Base-by-base conservation (phyloP, 1,284 basidiomycete species). In the Thecaphora thlaspeos region DNA sequence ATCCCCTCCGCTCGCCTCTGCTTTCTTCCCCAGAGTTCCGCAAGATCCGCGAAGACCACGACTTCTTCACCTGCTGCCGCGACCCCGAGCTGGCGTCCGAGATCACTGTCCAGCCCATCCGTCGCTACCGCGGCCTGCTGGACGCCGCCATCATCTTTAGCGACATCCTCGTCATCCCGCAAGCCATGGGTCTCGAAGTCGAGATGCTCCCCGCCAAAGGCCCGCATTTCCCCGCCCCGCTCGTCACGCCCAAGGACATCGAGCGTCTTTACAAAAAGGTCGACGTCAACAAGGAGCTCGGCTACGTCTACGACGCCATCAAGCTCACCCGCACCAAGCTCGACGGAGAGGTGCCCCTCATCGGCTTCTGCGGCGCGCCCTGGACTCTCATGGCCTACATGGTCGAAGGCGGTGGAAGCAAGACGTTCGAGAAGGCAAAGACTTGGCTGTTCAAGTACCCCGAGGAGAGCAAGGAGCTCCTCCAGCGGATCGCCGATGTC, bases 381-480 rank as follows among this genome's bases (percentile, higher is more conserved):
- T 77, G 75, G 75, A 77, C 75, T 19, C 55, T 77, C 38, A 77
- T 77, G 75, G 74, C 75, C 17, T 77, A 77, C 55, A 77, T 77
- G 75, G 70, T 77, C 22, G 75, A 77, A 37, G 75, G 75, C 18
- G 75, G 75, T 34, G 75, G 75, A 22, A 68, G 62, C 47, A 74
- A 73, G 55, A 64, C 55, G 19, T 77, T 76, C 48, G 74, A 75
- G 44, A 76, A 75, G 57, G 75, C 75, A 41, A 77, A 77, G 55
- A 41, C 58, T 14, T 77, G 75, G 75, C 61, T 77, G 34, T 77
- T 70, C 60, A 65, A 73, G 46, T 61, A 75, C 47, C 73, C 74
- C 5, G 69, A 77, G 23, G 72, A 73, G 50, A 65, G 59, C 49
- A 73, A 71, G 56, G 60, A 66, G 49, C 63, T 77, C 40, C 49